Base-by-base conservation (phyloP, 257 asterid genomes). In the Petunia secreta region DNA sequence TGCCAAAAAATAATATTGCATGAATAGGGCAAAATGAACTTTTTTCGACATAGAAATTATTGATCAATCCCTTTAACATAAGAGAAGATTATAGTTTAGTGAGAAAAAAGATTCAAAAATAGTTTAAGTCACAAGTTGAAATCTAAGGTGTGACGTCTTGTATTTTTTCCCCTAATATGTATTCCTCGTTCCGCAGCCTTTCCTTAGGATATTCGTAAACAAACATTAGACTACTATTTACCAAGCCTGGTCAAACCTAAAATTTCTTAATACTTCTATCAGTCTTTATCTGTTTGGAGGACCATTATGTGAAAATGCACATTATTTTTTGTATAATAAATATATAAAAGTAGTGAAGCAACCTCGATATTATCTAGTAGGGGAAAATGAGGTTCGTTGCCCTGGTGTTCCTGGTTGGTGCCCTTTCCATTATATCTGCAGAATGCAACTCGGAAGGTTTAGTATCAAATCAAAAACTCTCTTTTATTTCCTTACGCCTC, bases 371-470 rank as follows among this genome's bases (percentile, higher is more conserved):
- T 68, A 68, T 43, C 76, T 8, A 44, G 46, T 8, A 44, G 46
- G 25, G 10, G 10, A 16, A 68, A 68, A 69, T 69, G 89, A 83
- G 40, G 85, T 69, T 80, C 37, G 67, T 44, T 16, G n/a, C 59
- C 41, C 5, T 67, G 1, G 48, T 80, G 44, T 44, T 79, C 44
- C 36, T 89, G 48, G 80, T 76, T 75, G 79, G 88, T 50, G 68
- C 77, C 41, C 75, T 89, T 13, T 59, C 81, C n/a, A 50, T 53
- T 57, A 36, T 16, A 37, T 41, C 66, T 15, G 88, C 75, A 25
- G 85, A 82, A 66, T 76, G 78, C 83, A 89, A 87, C 76, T 7
- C 40, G 0, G 89, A 87, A 85, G 90, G 92, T 58, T 58, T 5
- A 58, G 37, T 58, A 16, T 58, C 37, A 4, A n/a, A 57, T 57